These are phyloP conservation scores for Vigna reflexopilosa DNA, from an alignment of 306 rosid genomes.

Conservation along the genomic window DNA sequence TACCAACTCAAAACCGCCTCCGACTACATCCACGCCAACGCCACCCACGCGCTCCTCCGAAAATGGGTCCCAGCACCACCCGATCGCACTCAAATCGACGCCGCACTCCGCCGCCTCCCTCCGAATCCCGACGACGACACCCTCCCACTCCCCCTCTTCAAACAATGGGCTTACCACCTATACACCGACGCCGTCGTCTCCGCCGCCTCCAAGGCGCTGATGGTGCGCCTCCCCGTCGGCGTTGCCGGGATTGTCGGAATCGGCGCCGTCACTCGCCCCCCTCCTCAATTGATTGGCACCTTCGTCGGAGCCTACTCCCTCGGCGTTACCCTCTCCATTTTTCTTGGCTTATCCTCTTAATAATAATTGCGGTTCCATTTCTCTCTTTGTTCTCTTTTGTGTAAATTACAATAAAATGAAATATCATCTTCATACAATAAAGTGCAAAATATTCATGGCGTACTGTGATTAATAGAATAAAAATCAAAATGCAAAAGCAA, in stretches of 20 bases:
- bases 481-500: too few relatives aligned
- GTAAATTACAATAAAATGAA: too few relatives aligned
- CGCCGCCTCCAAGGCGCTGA: constrained; percentile 59
- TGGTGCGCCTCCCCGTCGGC: constrained; percentile 70
- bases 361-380: background rate
- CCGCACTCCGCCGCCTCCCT: constrained; percentile 59
- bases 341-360: constrained; percentile 54
- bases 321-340: constrained; percentile 66
- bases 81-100: constrained; percentile 63
- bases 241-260: constrained; percentile 74
- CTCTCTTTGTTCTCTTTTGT: background rate
- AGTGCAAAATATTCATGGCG: too few relatives aligned
- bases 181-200: constrained; percentile 60
- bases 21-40: constrained; percentile 59
- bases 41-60: constrained; percentile 54
- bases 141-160: constrained; percentile 55
- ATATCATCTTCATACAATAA: too few relatives aligned
- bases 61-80: constrained; percentile 75
- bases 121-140: background rate
- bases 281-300: constrained; percentile 57
- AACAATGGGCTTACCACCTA: constrained; percentile 70
- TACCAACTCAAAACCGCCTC: constrained; percentile 80
- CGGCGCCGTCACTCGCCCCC: constrained; percentile 63
- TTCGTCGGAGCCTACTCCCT: constrained; percentile 73
- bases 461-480: too few relatives aligned